A percentile compares a stretch with the other conserved stretches of the same genome.
These are phyloP conservation scores for Curvularia sp. DNA, from an alignment of 2,329 filamentous ascomycete species.

Conservation along the genomic window DNA sequence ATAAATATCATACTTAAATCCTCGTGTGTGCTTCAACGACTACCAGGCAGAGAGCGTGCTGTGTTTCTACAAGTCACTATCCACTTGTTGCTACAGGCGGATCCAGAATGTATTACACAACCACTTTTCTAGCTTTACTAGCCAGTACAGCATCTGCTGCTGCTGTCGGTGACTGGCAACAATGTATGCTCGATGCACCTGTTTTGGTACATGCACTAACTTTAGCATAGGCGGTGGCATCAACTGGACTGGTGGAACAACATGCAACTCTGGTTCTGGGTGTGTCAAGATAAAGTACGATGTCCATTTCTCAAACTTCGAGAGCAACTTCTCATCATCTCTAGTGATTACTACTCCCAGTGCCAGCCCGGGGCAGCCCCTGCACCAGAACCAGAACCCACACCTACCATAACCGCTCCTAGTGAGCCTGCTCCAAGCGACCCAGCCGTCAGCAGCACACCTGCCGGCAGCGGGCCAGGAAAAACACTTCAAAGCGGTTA, in stretches of 20 bases:
- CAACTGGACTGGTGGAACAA: constrained; percentile 36
- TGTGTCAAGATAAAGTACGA: constrained; percentile 45
- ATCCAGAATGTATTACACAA: constrained; percentile 34
- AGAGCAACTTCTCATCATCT: constrained; percentile 12
- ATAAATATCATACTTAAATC: not conserved
- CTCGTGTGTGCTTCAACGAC: not conserved
- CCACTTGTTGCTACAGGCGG: not conserved
- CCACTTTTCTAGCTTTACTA: constrained; percentile 32
- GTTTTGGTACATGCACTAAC: not conserved
- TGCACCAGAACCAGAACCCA: constrained; percentile 11
- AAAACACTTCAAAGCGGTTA: constrained; percentile 59
- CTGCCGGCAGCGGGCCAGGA: constrained; percentile 49
- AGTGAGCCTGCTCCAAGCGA: constrained; percentile 16
- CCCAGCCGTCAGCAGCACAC: constrained; percentile 32
- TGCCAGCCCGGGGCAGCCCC: constrained; percentile 49
- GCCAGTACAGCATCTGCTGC: constrained; percentile 37
- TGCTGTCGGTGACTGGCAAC: constrained; percentile 41
- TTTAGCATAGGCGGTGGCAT: constrained; percentile 39
- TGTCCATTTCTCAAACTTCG: not conserved
- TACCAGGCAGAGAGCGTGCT: not conserved
- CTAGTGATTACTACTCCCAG: constrained; percentile 50
- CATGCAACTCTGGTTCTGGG: constrained; percentile 34
- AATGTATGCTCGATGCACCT: constrained; percentile 36
- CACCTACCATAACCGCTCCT: not conserved
- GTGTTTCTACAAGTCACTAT: not conserved